Evolutionary conservation across 2,329 filamentous ascomycete genomes (phyloP), one percentile per base, ranked within the genome.

Genomic region (Rhytidhysteron rufulum): DNA sequence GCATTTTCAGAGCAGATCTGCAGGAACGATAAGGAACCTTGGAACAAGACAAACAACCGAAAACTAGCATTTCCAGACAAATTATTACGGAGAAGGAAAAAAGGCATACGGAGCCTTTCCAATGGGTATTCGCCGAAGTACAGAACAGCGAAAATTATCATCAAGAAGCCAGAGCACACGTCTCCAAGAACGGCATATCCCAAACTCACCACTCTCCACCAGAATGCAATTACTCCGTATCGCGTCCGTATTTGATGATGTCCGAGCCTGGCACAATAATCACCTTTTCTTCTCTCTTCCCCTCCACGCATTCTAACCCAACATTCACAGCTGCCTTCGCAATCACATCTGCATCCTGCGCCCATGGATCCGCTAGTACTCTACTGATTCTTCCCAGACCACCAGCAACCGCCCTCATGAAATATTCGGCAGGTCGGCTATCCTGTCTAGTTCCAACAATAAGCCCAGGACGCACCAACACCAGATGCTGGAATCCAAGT

Each of bases 341-440:
- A 65, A 95, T 88, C 24, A 85, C 78, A 41, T 82, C 77, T 4
- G 79, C 81, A 37, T 93, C 86, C 68, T 93, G 86, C 2, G 80
- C 86, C 64, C 86, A 75, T 5, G 62, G 67, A 57, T 95, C 81
- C 67, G 81, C 80, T 46, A 82, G 51, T 34, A 53, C 50, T 1
- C 51, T 51, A 22, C 51, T 57, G 21, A 66, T 45, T 5, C 63
- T 69, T 3, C 81, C 80, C 39, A 85, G 43, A 11, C 70, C 70
- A 3, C 68, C 71, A 1, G 84, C 78, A 29, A 86, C 18, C 31
- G 67, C 70, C 50, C 78, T 71, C 1, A 83, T 4, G 4, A 80
- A 55, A 17, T 73, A 71, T 58, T 88, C 87, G 5, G 71, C 64
- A 0, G 74, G 61, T 37, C 85, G 75, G 37, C 71, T 71, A 43